Evolutionary conservation across 192 early-diverging fungal species (phyloP), one percentile per base, ranked within the genome.

Genomic region (Rhizophlyctis rosea): DNA sequence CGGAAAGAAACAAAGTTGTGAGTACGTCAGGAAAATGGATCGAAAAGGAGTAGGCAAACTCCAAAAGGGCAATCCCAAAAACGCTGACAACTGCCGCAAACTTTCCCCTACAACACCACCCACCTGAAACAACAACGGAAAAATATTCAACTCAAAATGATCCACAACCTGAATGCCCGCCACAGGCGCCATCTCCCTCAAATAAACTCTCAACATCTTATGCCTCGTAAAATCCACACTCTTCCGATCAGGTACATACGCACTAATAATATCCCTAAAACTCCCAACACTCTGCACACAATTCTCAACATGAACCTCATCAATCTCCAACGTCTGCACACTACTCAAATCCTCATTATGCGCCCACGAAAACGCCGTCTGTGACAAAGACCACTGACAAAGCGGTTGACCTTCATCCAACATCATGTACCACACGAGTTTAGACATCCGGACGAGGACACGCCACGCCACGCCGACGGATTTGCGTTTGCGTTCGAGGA

Each of bases 141-240:
- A 86, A 54, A 97, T 71, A 56, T 93, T 87, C 36, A 95, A 79
- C 70, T 95, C 94, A 64, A 97, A 86, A 35, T 92, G 89, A 60
- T 93, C 90, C 44, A 97, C 86, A 16, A 97, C 90, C 28, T 82
- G 80, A 57, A 97, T 97, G 21, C 94, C 94, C 29, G 88, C 94
- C 1, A 97, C 91, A 0, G 94, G 90, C 2, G 93, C 89, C 54
- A 91, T 74, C 34, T 91, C 81, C 7, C 75, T 44, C 81, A 88
- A 87, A 64, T 88, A 88, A 16, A 94, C 86, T 27, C 93, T 80
- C 1, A 96, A 69, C 91, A 95, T 94, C 69, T 93, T 95, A 47
- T 95, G 85, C 14, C 86, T 77, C 28, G 81, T 79, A 67, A 90
- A 92, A 59, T 94, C 87, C 4, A 85, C 76, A 54, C 47, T 66